Percentiles rank a stretch among this genome's conserved stretches.
Evolutionary conservation across 768 basidiomycete species (phyloP).

Genomic region (Agaricus bisporus): DNA sequence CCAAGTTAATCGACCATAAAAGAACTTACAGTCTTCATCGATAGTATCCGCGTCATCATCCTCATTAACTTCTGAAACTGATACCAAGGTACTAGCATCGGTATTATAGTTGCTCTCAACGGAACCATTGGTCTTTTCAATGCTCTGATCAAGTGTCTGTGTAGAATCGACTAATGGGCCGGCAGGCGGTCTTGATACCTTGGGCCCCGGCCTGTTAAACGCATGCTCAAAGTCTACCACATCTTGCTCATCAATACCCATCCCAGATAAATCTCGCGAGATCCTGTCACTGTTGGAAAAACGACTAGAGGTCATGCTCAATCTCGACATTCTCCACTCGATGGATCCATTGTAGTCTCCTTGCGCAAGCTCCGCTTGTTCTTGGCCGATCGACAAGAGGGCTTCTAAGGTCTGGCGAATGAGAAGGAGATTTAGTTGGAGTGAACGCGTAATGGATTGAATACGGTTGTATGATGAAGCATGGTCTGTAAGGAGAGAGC

Average conservation of each 20-base stretch:
- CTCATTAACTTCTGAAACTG: slow-evolving; percentile 14
- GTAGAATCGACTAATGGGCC: slow-evolving; percentile 23
- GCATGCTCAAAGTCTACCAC: slow-evolving; percentile 55
- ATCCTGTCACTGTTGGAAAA: slow-evolving; percentile 34
- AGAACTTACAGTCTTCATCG: slow-evolving; percentile 34
- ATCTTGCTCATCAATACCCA: slow-evolving; percentile 40
- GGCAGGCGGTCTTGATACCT: slow-evolving; percentile 16
- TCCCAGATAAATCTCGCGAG: slow-evolving; percentile 26
- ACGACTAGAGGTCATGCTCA: slow-evolving; percentile 53
- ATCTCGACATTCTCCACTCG: slow-evolving; percentile 69
- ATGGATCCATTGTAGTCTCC: slow-evolving; percentile 72
- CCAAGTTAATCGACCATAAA: background rate
- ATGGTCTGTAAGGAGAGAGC: slow-evolving; percentile 24
- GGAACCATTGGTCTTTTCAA: slow-evolving; percentile 11
- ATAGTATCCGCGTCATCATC: slow-evolving; percentile 20
- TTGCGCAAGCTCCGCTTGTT: slow-evolving; percentile 64
- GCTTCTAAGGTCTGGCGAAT: slow-evolving; percentile 57
- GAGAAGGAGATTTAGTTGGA: slow-evolving; percentile 50
- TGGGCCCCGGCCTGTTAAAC: slow-evolving; percentile 32
- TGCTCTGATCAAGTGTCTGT: slow-evolving; percentile 20
- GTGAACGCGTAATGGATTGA: slow-evolving; percentile 41
- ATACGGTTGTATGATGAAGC: slow-evolving; percentile 37
- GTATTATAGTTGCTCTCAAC: slow-evolving; percentile 18
- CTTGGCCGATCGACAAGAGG: slow-evolving; percentile 57
- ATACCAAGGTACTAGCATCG: slow-evolving; percentile 23